Percentiles rank a stretch among this genome's conserved stretches.
Evolutionary conservation across 768 basidiomycete genomes (phyloP).

Genomic region (Naganishia randhawae): DNA sequence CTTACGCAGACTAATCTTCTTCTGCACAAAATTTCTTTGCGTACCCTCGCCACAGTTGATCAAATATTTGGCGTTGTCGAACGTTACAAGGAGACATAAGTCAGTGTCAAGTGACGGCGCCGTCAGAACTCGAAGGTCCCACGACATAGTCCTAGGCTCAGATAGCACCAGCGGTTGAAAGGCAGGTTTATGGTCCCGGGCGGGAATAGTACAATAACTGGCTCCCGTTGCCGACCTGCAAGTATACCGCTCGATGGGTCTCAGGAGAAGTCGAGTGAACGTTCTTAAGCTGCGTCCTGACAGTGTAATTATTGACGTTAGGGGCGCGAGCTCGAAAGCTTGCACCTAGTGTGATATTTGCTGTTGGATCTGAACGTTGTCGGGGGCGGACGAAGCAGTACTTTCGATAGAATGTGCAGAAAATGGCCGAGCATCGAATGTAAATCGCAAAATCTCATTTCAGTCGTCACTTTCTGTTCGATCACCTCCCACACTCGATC

Average conservation of each 20-base stretch:
- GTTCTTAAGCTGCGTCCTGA: slow-evolving; percentile 11
- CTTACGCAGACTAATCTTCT: slow-evolving; percentile 63
- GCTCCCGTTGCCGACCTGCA: not conserved
- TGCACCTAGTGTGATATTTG: not conserved
- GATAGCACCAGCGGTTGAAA: not conserved
- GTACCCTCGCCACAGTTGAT: slow-evolving; percentile 85
- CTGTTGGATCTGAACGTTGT: not conserved
- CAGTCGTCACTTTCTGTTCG: slow-evolving; percentile 17
- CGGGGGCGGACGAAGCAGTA: not conserved
- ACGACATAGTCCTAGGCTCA: slow-evolving; percentile 30
- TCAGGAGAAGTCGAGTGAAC: not conserved
- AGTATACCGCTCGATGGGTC: not conserved
- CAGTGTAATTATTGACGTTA: not conserved
- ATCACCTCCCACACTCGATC: slow-evolving; percentile 16
- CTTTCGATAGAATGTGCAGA: not conserved
- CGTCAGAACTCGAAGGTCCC: slow-evolving; percentile 41
- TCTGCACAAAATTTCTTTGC: slow-evolving; percentile 68
- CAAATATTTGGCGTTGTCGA: slow-evolving; percentile 75
- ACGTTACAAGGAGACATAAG: slow-evolving; percentile 68
- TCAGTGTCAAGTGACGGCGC: slow-evolving; percentile 64
- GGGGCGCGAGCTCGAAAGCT: not conserved
- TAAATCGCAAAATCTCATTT: slow-evolving; percentile 11
- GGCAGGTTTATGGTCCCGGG: too few relatives aligned
- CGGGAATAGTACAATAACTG: too few relatives aligned
- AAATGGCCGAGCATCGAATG: not conserved